Conservation (phyloP, 1,139 yeast species). For the Lodderomyces parapsilosis region DNA sequence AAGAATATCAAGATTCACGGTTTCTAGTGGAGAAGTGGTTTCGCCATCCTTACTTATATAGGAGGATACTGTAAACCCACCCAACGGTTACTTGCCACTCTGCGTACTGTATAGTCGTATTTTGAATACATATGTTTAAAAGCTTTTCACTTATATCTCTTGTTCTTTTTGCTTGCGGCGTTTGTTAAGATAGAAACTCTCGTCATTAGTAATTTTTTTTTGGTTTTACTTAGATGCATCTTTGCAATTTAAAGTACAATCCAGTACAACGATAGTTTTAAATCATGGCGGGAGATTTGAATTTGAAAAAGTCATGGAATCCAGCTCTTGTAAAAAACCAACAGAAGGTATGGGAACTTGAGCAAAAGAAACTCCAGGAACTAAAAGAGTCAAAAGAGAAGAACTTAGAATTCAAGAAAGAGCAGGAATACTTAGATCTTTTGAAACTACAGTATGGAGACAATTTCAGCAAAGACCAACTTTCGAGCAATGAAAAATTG, state of each 20-base stretch:
- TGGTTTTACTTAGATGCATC: background rate
- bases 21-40: too few species aligned
- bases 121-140: too few species aligned
- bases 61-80: too few species aligned
- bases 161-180: too few species aligned
- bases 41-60: too few species aligned
- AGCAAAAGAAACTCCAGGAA: constrained; percentile 75
- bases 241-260: too few species aligned
- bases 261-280: too few species aligned
- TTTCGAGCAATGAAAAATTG: constrained; percentile 40
- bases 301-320: constrained; percentile 93
- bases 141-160: too few species aligned
- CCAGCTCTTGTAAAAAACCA: constrained; percentile 86
- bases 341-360: constrained; percentile 80
- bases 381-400: constrained; percentile 64
- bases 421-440: constrained; percentile 62
- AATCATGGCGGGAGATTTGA: constrained; percentile 73
- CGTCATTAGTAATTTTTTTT: background rate
- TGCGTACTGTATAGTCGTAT: background rate
- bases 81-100: background rate
- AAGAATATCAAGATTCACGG: constrained; percentile 98
- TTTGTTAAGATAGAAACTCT: background rate
- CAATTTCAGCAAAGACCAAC: constrained; percentile 24
- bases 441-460: constrained; percentile 50
- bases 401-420: constrained; percentile 62